Evolutionary conservation across 768 basidiomycete genomes (phyloP).

Genomic region (Mycena indigotica): DNA sequence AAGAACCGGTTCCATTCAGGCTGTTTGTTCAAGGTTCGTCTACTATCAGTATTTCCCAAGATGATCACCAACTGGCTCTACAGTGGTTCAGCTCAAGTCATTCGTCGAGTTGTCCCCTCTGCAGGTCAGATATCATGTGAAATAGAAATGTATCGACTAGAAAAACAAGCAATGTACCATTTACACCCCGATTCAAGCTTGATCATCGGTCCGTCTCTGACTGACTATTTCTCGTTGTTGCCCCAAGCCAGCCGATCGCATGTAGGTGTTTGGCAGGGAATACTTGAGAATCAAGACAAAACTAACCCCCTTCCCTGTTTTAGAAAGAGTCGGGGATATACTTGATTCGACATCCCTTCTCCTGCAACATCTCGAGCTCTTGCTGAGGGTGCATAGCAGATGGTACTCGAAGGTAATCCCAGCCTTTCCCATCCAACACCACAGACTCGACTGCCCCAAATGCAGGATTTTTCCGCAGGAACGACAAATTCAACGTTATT

Average conservation of each 20-base stretch:
- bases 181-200: too few species aligned
- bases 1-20: conserved; percentile 92
- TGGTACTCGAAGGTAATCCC: neutral
- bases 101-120: conserved; percentile 88
- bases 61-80: conserved; percentile 12
- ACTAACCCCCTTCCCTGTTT: too few species aligned
- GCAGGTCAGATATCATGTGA: conserved; percentile 79
- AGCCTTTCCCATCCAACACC: neutral
- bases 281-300: too few species aligned
- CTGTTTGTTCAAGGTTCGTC: conserved; percentile 82
- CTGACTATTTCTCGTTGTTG: too few species aligned
- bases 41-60: too few species aligned
- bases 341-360: neutral
- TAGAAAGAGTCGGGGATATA: too few species aligned
- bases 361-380: neutral
- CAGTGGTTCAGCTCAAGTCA: conserved; percentile 92
- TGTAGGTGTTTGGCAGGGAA: too few species aligned
- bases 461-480: neutral
- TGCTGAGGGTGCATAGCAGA: neutral
- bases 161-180: conserved; percentile 2
- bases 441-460: neutral
- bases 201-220: too few species aligned
- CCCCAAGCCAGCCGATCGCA: too few species aligned
- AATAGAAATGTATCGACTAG: conserved; percentile 2
- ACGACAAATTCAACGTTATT: neutral